Conservation (phyloP, 352 stramenopile species). For the Phytophthora brassicae region DNA sequence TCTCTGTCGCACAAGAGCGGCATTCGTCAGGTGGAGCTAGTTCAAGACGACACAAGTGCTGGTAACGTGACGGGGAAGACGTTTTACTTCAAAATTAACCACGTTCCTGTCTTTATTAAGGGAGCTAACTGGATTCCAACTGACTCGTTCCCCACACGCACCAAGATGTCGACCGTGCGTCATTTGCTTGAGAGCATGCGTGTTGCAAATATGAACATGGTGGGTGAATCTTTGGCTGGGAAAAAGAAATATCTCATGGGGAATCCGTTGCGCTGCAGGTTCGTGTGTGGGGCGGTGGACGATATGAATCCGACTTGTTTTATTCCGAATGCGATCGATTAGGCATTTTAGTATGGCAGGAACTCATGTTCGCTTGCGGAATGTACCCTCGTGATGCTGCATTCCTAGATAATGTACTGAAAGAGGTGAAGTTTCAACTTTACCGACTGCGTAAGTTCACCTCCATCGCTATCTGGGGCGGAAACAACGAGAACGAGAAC, state of each 20-base stretch:
- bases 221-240: constrained; percentile 17
- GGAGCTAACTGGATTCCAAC: constrained; percentile 82
- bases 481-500: constrained; percentile 91
- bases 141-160: constrained; percentile 73
- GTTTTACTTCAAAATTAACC: constrained; percentile 81
- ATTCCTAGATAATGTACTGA: constrained; percentile 58
- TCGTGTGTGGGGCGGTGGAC: constrained; percentile 85
- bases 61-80: constrained; percentile 49
- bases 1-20: constrained; percentile 52
- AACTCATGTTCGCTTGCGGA: constrained; percentile 91
- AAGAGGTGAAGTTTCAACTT: constrained; percentile 71
- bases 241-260: no score
- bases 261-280: constrained; percentile 42
- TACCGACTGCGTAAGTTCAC: constrained; percentile 70
- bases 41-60: constrained; percentile 53
- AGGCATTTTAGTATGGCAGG: constrained; percentile 88
- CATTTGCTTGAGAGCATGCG: constrained; percentile 59
- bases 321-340: constrained; percentile 80
- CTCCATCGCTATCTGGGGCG: constrained; percentile 88
- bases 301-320: constrained; percentile 85
- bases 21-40: constrained; percentile 61
- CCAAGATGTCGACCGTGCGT: constrained; percentile 35
- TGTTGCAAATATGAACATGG: constrained; percentile 86
- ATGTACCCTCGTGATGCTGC: constrained; percentile 74
- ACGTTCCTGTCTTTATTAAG: constrained; percentile 67